Evolutionary conservation across 75 land plant species (phyloP).

Genomic region (Cunninghamia lanceolata): DNA sequence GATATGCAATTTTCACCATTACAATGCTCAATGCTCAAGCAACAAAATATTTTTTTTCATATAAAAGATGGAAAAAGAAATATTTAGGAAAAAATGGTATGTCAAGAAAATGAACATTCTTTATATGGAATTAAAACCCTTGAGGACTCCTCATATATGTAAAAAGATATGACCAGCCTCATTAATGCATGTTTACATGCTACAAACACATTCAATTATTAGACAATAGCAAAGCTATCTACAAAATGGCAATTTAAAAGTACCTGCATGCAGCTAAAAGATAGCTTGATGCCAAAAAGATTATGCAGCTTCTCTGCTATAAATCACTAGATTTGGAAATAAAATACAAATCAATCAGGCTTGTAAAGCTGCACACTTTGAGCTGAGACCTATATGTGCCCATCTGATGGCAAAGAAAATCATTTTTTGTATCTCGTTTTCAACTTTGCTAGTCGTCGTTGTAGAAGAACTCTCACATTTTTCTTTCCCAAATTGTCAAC

Average conservation of each 20-base stretch:
- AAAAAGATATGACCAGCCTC: not conserved
- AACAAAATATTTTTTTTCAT: not conserved
- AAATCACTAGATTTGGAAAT: not conserved
- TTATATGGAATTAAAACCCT: not conserved
- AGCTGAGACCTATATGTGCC: not conserved
- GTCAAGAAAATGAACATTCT: not conserved
- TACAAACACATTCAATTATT: not conserved
- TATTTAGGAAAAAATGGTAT: not conserved
- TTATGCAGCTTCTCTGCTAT: not conserved
- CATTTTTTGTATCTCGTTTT: slow-evolving; percentile 18
- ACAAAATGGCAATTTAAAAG: not conserved
- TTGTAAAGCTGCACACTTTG: not conserved
- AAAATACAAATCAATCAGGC: not conserved
- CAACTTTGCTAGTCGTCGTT: slow-evolving; percentile 44
- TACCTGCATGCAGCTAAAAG: not conserved
- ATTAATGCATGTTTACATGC: not conserved
- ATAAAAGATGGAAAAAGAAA: not conserved
- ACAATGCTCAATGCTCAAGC: not conserved
- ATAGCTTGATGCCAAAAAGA: not conserved
- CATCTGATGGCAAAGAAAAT: not conserved
- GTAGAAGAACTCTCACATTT: slow-evolving; percentile 48
- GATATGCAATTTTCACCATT: no score
- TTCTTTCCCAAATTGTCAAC: slow-evolving; percentile 59
- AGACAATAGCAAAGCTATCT: not conserved
- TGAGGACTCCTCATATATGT: not conserved